Evolutionary conservation across 116 monocot genomes (phyloP), one percentile per base, ranked within the genome.

Genomic region (Zostera marina): DNA sequence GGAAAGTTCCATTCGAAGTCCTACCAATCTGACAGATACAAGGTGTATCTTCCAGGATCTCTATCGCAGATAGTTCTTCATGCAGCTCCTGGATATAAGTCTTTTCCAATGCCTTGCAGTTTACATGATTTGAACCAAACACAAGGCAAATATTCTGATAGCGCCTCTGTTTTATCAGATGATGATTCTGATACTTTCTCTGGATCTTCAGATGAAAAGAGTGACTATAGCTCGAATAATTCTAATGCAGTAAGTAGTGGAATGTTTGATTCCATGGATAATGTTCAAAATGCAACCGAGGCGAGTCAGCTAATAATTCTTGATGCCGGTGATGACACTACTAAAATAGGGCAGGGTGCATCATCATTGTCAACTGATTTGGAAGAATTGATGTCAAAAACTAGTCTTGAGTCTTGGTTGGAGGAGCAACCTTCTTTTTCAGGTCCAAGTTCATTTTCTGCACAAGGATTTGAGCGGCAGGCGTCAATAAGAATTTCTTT

Each of bases 61-160:
- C 83, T 98, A 57, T 98, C 98, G 11, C 90, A 90, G 17, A 64
- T 86, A 45, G 91, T 90, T 71, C 83, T 86, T 48, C 98, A 98
- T 83, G 80, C 98, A 55, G 91, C 98, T 52, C 86, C 86, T 25
- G 90, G 85, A 3, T 98, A 98, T 71, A 66, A 64, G 20, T 73
- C 81, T 64, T 86, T 98, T 72, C 98, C 98, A 44, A 76, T 71
- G 63, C 98, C 90, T 63, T 74, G 80, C 59, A 90, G 81, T 76
- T 44, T 85, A 40, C 42, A 41, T 70, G 74, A 59, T 52, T 62
- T 16, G 46, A 49, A 23, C 23, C 60, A 49, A 10, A 4, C 38
- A 53, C 54, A 78, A 52, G 62, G 48, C 43, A 61, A 53, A 42
- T 54, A 41, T 17, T 61, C 19, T 58, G 23, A 39, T 11, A 52